These are phyloP conservation scores for Plantago coronopus DNA, from an alignment of 305 asterid species.

Conservation along the genomic window DNA sequence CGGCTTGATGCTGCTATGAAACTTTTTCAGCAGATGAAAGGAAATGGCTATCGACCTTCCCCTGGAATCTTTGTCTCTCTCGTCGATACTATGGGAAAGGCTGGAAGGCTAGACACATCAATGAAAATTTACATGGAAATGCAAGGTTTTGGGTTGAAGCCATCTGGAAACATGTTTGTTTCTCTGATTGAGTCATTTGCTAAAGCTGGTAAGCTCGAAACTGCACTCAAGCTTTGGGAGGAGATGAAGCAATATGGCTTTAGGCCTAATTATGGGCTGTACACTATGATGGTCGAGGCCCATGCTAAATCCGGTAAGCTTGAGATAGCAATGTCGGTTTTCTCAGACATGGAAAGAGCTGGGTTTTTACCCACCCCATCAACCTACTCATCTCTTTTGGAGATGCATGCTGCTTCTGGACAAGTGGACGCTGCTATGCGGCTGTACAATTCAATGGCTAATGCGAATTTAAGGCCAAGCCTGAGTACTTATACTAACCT, in stretches of 20 bases:
- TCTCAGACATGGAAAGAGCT: conserved; percentile 89
- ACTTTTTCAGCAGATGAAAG: conserved; percentile 54
- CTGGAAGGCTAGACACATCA: conserved; percentile 77
- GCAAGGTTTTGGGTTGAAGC: conserved; percentile 82
- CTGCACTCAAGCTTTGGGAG: conserved; percentile 78
- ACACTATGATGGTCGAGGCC: conserved; percentile 84
- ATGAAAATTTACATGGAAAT: conserved; percentile 82
- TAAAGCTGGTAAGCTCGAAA: conserved; percentile 86
- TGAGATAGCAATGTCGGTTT: conserved; percentile 80
- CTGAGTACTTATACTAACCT: conserved; percentile 75
- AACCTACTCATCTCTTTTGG: conserved; percentile 89
- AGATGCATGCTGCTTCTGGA: conserved; percentile 91
- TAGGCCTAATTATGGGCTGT: conserved; percentile 87
- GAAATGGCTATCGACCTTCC: conserved; percentile 41
- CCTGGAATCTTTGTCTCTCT: conserved; percentile 42
- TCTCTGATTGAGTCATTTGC: conserved; percentile 82
- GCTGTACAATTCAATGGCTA: conserved; percentile 92
- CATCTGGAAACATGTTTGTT: conserved; percentile 82
- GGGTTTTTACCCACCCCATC: conserved; percentile 96
- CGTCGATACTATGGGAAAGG: conserved; percentile 54
- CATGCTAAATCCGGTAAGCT: conserved; percentile 98
- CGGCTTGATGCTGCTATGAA: conserved; percentile 77
- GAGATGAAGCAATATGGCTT: conserved; percentile 91
- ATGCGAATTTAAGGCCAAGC: conserved; percentile 86
- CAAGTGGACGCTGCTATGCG: conserved; percentile 92